Conservation (phyloP, 768 basidiomycete species). For the Pleurotus giganteus region DNA sequence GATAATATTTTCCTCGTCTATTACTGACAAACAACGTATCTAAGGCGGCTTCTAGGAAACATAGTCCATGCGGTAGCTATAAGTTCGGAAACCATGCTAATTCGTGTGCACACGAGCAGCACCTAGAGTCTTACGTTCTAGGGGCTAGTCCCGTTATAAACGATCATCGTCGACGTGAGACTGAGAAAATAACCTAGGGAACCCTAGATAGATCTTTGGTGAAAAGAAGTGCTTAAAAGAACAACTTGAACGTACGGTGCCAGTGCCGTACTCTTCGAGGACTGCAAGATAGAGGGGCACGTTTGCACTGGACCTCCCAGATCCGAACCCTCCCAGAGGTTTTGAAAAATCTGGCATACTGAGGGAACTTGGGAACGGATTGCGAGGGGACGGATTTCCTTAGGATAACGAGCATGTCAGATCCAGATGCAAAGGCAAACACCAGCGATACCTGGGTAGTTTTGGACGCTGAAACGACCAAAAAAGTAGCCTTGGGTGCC, state of each 20-base stretch:
- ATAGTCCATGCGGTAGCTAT: too few relatives aligned
- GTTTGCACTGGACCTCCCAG: neutral
- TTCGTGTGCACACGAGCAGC: too few relatives aligned
- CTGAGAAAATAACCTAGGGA: too few relatives aligned
- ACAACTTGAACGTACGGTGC: neutral
- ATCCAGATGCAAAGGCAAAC: neutral
- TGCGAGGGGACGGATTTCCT: constrained; percentile 40
- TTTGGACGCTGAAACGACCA: constrained; percentile 40
- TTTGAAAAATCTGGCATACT: neutral
- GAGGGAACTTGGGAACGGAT: constrained; percentile 35
- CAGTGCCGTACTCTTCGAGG: neutral
- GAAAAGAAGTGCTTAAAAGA: too few relatives aligned
- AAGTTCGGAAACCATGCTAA: too few relatives aligned
- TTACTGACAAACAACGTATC: too few relatives aligned
- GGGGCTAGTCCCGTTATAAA: too few relatives aligned
- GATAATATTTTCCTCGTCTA: too few relatives aligned
- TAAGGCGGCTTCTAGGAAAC: too few relatives aligned
- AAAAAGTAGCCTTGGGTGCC: constrained; percentile 41
- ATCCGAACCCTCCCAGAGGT: neutral
- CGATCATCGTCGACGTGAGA: too few relatives aligned
- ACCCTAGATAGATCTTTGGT: too few relatives aligned
- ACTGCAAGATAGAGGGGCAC: neutral
- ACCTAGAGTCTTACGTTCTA: too few relatives aligned
- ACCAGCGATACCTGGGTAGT: constrained; percentile 36
- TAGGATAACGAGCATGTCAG: neutral